Evolutionary conservation across 768 basidiomycete genomes (phyloP).

Genomic region (Naganishia kalamii): DNA sequence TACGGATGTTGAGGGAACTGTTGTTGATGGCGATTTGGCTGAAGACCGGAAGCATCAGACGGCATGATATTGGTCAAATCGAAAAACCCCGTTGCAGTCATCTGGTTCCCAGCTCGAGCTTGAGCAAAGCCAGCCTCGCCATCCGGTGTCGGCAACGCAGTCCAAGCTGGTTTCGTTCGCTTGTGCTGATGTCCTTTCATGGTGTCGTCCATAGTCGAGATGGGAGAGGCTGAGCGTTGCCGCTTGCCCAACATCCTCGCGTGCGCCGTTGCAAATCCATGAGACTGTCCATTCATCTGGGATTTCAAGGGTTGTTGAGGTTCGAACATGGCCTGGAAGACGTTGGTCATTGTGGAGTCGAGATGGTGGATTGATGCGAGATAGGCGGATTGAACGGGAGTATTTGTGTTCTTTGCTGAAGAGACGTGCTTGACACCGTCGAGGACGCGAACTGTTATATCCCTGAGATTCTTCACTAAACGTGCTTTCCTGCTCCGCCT

Average conservation of each 20-base stretch:
- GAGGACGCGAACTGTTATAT: too few relatives aligned
- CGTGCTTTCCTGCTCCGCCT: too few relatives aligned
- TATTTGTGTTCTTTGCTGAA: too few relatives aligned
- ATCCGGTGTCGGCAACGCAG: not conserved
- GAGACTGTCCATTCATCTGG: not conserved
- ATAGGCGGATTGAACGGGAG: not conserved
- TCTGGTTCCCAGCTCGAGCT: not conserved
- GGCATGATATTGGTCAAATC: not conserved
- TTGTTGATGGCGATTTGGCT: not conserved
- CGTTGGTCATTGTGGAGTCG: constrained; percentile 10
- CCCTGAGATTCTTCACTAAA: too few relatives aligned
- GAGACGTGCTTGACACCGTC: too few relatives aligned
- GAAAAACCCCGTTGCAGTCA: not conserved
- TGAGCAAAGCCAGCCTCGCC: not conserved
- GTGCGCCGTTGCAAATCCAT: not conserved
- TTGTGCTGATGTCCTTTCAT: constrained; percentile 1
- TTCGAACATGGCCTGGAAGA: constrained; percentile 2
- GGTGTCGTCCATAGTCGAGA: not conserved
- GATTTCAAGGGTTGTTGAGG: not conserved
- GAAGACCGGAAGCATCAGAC: not conserved
- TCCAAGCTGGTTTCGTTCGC: not conserved
- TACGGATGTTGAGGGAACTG: constrained; percentile 6
- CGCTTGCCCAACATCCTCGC: constrained; percentile 6
- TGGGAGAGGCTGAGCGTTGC: not conserved
- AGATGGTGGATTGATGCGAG: not conserved